Conservation (phyloP, 2,329 filamentous ascomycete species). For the Ophiostoma sp. region DNA sequence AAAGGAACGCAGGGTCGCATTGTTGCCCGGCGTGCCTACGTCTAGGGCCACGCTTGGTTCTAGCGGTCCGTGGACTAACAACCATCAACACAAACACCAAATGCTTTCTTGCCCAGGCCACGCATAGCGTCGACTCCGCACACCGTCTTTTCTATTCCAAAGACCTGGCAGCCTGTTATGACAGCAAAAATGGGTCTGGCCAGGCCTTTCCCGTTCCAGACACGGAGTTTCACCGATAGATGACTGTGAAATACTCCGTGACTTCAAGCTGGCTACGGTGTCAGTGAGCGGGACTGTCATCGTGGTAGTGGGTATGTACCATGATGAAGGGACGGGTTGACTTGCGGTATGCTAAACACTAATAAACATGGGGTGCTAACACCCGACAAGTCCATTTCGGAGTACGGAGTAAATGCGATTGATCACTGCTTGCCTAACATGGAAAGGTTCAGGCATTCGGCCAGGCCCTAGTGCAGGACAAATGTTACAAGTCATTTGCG, state of each 20-base stretch:
- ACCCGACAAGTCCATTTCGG: not conserved
- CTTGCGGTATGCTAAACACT: not conserved
- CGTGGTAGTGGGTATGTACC: too few species aligned
- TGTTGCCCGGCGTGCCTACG: too few species aligned
- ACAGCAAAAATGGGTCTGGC: not conserved
- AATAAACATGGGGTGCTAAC: not conserved
- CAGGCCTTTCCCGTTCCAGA: not conserved
- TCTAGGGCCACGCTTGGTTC: too few species aligned
- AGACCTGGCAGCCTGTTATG: not conserved
- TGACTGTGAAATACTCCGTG: not conserved
- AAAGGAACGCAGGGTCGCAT: not conserved
- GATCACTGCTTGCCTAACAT: not conserved
- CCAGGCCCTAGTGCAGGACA: not conserved
- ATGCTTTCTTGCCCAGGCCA: not conserved
- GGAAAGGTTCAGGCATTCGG: not conserved
- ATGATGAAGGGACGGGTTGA: not conserved
- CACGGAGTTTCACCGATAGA: too few species aligned
- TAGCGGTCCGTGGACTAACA: not conserved
- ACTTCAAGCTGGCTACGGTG: not conserved
- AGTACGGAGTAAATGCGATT: not conserved
- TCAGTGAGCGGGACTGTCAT: not conserved
- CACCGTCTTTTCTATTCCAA: not conserved
- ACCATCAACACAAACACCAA: too few species aligned
- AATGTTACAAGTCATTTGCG: not conserved
- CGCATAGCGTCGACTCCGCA: not conserved